A percentile compares a stretch with the other conserved stretches of the same genome.
Conservation (phyloP, 1,284 basidiomycete genomes). For the Albatrellus sp. region DNA sequence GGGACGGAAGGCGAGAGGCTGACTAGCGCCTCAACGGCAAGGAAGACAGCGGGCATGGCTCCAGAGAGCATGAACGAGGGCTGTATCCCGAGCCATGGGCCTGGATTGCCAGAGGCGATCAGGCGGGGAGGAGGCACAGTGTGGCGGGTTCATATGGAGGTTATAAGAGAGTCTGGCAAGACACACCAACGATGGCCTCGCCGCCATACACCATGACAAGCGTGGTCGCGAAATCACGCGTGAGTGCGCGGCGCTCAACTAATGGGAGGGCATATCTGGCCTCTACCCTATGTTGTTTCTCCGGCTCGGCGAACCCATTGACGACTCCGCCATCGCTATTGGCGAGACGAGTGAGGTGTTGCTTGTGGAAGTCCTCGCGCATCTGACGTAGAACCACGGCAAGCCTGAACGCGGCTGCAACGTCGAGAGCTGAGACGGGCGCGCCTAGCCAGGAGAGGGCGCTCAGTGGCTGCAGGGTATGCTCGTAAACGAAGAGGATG, state of each 20-base stretch:
- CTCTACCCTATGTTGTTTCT: too few species aligned
- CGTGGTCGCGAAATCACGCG: conserved; percentile 41
- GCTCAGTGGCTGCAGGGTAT: conserved; percentile 44
- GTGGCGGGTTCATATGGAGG: background rate
- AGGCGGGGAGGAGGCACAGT: background rate
- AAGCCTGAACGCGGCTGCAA: conserved; percentile 51
- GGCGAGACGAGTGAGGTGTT: conserved; percentile 20
- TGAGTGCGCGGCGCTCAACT: conserved; percentile 20
- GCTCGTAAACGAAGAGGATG: conserved; percentile 39
- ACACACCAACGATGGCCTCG: conserved; percentile 49
- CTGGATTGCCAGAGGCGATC: conserved; percentile 21
- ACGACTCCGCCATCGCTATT: conserved; percentile 5
- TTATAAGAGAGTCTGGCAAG: background rate
- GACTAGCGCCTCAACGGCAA: conserved; percentile 41
- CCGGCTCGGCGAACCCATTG: background rate
- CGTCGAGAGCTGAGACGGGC: conserved; percentile 45
- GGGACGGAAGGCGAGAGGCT: conserved; percentile 48
- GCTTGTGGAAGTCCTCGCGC: conserved; percentile 33
- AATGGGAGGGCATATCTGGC: conserved; percentile 1
- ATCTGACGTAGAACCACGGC: conserved; percentile 57
- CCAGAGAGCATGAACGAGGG: conserved; percentile 65
- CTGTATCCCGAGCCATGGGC: conserved; percentile 46
- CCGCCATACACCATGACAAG: conserved; percentile 64
- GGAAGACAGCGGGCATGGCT: conserved; percentile 41
- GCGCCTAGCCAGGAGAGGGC: conserved; percentile 60